Conservation (phyloP, 495 filamentous ascomycete genomes). For the Rostrohypoxylon terebratum region DNA sequence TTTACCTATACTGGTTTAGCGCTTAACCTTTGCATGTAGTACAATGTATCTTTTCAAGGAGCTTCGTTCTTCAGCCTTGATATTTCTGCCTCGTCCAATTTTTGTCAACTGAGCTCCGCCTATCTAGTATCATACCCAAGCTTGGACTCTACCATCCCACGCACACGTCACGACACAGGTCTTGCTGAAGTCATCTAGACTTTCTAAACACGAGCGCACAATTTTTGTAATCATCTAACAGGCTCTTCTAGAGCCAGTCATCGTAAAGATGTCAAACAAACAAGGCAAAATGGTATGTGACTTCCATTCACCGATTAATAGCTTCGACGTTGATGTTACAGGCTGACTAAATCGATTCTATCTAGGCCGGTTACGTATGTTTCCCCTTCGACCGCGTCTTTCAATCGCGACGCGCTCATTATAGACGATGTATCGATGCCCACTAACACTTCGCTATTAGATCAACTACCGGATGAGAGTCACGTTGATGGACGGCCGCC, state of each 20-base stretch:
- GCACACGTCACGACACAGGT: slow-evolving; percentile 44
- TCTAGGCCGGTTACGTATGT: slow-evolving; percentile 96
- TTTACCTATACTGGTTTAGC: slow-evolving; percentile 26
- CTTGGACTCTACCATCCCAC: slow-evolving; percentile 51
- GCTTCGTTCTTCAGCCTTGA: slow-evolving; percentile 44
- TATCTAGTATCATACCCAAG: slow-evolving; percentile 47
- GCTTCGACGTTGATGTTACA: slow-evolving; percentile 69
- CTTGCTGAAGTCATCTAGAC: slow-evolving; percentile 43
- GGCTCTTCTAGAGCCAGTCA: slow-evolving; percentile 77
- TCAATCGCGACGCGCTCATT: not conserved
- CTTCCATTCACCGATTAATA: slow-evolving; percentile 51
- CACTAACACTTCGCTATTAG: slow-evolving; percentile 65
- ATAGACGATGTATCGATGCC: slow-evolving; percentile 9
- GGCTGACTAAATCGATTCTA: slow-evolving; percentile 72
- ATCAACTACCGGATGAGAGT: slow-evolving; percentile 99
- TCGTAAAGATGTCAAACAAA: slow-evolving; percentile 83
- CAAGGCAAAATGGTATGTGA: slow-evolving; percentile 98
- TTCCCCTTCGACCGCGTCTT: slow-evolving; percentile 32
- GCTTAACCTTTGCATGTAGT: not conserved
- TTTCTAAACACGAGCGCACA: slow-evolving; percentile 48
- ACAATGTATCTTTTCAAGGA: slow-evolving; percentile 21
- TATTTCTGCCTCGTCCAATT: slow-evolving; percentile 43
- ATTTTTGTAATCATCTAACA: slow-evolving; percentile 66
- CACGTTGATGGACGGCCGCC: slow-evolving; percentile 93
- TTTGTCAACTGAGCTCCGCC: slow-evolving; percentile 41